Percentiles rank a stretch among this genome's conserved stretches.
Evolutionary conservation across 441 rosid species (phyloP).

Genomic region (Isatis lusitanica): DNA sequence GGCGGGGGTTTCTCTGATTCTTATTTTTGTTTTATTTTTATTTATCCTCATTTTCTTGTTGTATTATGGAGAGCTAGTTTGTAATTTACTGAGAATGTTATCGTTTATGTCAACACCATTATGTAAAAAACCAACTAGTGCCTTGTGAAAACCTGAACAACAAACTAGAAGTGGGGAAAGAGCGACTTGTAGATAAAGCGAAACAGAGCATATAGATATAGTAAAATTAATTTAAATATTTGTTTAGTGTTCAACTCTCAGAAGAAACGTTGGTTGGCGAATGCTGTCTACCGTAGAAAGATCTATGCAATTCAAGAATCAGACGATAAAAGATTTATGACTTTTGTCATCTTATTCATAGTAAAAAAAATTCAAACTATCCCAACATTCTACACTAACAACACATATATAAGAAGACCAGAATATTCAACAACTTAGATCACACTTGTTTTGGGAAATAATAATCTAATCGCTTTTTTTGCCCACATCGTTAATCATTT

Average conservation of each 20-base stretch:
- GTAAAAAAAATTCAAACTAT: not conserved
- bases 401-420: not conserved
- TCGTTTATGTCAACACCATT: not conserved
- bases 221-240: not conserved
- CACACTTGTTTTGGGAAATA: not conserved
- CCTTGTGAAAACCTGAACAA: not conserved
- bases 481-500: not conserved
- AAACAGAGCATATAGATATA: not conserved
- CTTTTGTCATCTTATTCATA: not conserved
- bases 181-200: not conserved
- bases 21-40: not conserved
- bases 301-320: not conserved
- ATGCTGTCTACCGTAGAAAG: not conserved
- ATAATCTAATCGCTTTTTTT: not conserved
- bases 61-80: constrained; percentile 23
- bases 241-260: not conserved
- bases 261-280: not conserved
- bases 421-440: not conserved
- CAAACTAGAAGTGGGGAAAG: not conserved
- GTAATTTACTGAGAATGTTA: constrained; percentile 17
- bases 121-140: constrained; percentile 1
- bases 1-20: not conserved
- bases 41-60: not conserved
- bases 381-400: constrained; percentile 2
- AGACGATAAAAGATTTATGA: not conserved